Evolutionary conservation across 345 rosid species (phyloP).

Genomic region (Boechera retrofracta): DNA sequence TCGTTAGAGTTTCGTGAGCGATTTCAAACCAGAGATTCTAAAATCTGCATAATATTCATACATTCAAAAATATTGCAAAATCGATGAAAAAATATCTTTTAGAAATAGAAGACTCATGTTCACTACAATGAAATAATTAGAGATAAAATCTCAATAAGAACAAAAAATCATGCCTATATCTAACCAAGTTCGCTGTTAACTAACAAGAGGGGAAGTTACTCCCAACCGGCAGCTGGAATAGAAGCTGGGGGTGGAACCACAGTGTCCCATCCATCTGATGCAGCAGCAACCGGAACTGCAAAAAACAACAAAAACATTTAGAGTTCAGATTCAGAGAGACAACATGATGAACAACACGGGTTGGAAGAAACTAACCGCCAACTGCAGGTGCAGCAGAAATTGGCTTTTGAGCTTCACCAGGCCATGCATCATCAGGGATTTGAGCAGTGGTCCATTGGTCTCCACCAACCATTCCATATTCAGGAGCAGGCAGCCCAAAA

Average conservation of each 20-base stretch:
- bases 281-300: constrained; percentile 27
- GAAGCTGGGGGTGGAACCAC: constrained; percentile 41
- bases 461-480: constrained; percentile 45
- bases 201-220: neutral
- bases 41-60: neutral
- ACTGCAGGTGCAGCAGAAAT: constrained; percentile 53
- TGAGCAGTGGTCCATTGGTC: constrained; percentile 63
- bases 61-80: neutral
- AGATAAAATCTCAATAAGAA: neutral
- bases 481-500: constrained; percentile 44
- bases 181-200: neutral
- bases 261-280: constrained; percentile 54
- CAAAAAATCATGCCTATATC: neutral
- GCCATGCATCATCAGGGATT: constrained; percentile 57
- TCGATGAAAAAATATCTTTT: neutral
- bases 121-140: neutral
- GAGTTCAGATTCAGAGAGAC: neutral
- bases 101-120: neutral
- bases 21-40: neutral
- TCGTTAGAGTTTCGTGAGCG: neutral
- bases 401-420: constrained; percentile 54
- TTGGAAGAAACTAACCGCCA: constrained; percentile 37
- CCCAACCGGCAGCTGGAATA: constrained; percentile 50
- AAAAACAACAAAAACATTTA: neutral
- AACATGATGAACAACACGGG: neutral